A percentile compares a stretch with the other conserved stretches of the same genome.
phyloP scores from a whole-genome alignment of 306 rosid species.

The Inga leiocalycina region DNA sequence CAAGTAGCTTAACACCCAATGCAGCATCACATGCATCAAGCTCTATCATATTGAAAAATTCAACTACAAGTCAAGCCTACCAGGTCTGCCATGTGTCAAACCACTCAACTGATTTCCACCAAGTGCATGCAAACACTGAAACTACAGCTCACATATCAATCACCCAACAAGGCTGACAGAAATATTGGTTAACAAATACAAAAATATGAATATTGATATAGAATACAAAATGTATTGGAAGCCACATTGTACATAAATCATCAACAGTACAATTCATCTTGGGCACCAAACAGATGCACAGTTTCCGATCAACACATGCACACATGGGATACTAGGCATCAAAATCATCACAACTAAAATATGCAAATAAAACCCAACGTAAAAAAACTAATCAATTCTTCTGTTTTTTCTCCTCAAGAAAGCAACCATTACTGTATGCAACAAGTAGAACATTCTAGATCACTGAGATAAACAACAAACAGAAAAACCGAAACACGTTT shows the following conservation, averaged over 20 bases:
- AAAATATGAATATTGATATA: neutral
- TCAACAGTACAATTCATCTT: neutral
- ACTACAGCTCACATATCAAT: neutral
- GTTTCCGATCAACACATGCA: neutral
- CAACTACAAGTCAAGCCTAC: neutral
- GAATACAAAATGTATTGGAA: neutral
- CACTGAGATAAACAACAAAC: neutral
- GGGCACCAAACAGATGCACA: neutral
- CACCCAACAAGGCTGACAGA: neutral
- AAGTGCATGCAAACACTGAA: neutral
- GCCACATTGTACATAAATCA: neutral
- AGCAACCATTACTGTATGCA: neutral
- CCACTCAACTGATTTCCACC: neutral
- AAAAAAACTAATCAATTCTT: neutral
- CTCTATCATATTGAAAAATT: neutral
- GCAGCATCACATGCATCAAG: neutral
- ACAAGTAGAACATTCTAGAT: neutral
- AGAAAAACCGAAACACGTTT: slow-evolving; percentile 3
- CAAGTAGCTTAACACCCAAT: neutral
- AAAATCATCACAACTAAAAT: neutral
- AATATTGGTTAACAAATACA: slow-evolving; percentile 5
- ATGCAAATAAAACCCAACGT: neutral
- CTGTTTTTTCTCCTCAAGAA: neutral
- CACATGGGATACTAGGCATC: neutral
- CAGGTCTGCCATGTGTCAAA: neutral